Conservation (phyloP, 2,329 filamentous ascomycete genomes). For the Blastomyces silverae region DNA sequence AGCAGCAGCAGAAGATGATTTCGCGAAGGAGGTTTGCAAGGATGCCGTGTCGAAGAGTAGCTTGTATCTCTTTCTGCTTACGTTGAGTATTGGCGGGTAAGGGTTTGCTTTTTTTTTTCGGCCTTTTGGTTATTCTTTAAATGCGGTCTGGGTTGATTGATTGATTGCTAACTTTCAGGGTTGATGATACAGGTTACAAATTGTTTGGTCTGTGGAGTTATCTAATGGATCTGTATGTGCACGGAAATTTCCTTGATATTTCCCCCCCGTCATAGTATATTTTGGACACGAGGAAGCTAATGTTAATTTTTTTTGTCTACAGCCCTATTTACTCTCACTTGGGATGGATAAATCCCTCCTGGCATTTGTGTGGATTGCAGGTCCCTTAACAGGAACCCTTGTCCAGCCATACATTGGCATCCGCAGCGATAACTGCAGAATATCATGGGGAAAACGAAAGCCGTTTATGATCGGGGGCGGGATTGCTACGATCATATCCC, state of each 20-base stretch:
- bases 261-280: not conserved
- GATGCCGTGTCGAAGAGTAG: constrained; percentile 63
- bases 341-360: constrained; percentile 77
- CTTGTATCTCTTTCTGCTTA: constrained; percentile 80
- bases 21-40: constrained; percentile 39
- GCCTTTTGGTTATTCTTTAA: not conserved
- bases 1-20: not conserved
- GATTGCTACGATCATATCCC: constrained; percentile 57
- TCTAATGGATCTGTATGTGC: constrained; percentile 71
- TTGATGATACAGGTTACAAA: constrained; percentile 58
- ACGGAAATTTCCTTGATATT: not conserved
- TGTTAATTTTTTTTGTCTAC: constrained; percentile 9
- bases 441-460: constrained; percentile 69
- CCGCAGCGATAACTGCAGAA: constrained; percentile 68
- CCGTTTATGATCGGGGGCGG: constrained; percentile 72
- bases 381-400: constrained; percentile 67
- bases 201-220: constrained; percentile 92
- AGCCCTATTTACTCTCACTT: constrained; percentile 69
- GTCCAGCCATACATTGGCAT: constrained; percentile 81
- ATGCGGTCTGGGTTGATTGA: constrained; percentile 7
- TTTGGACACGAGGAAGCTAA: not conserved
- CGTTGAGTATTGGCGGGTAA: constrained; percentile 70
- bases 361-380: constrained; percentile 78
- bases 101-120: not conserved
- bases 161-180: constrained; percentile 1